These are phyloP conservation scores for Penicillium cosmopolitanum DNA, from an alignment of 495 filamentous ascomycete species.

Conservation along the genomic window DNA sequence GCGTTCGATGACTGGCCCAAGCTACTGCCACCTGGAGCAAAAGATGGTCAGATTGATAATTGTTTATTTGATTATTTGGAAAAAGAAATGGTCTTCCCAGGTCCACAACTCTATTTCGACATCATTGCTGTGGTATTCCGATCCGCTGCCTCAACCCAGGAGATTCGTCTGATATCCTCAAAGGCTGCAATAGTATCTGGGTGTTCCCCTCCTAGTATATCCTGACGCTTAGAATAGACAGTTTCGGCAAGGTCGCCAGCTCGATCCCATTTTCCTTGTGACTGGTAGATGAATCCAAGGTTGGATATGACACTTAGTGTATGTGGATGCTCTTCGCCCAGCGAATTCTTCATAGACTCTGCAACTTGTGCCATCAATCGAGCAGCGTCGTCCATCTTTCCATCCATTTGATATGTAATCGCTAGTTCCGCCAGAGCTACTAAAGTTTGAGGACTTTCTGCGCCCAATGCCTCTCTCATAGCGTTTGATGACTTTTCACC, in stretches of 20 bases:
- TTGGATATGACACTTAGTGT: conserved; percentile 24
- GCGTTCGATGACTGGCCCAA: not conserved
- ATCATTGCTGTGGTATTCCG: conserved; percentile 10
- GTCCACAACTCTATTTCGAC: conserved; percentile 13
- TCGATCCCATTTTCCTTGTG: conserved; percentile 27
- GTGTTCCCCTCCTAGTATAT: conserved; percentile 32
- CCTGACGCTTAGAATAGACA: conserved; percentile 20
- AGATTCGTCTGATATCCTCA: conserved; percentile 19
- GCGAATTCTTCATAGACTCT: conserved; percentile 18
- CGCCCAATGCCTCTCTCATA: conserved; percentile 31
- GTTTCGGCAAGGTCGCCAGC: conserved; percentile 27
- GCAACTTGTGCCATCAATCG: conserved; percentile 24
- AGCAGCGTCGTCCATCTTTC: conserved; percentile 30
- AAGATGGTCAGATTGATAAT: not conserved
- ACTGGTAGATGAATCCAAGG: conserved; percentile 28
- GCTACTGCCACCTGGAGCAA: too few species aligned
- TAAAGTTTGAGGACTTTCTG: conserved; percentile 44
- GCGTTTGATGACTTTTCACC: conserved; percentile 24
- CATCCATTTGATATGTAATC: conserved; percentile 24
- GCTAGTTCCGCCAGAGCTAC: conserved; percentile 30
- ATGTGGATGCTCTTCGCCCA: conserved; percentile 41
- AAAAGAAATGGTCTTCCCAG: not conserved
- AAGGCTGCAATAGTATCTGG: conserved; percentile 29
- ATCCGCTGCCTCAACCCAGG: conserved; percentile 23
- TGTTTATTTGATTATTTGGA: not conserved